phyloP scores from a whole-genome alignment of 371 early-diverging fungal species.

The Circinella umbellata region DNA sequence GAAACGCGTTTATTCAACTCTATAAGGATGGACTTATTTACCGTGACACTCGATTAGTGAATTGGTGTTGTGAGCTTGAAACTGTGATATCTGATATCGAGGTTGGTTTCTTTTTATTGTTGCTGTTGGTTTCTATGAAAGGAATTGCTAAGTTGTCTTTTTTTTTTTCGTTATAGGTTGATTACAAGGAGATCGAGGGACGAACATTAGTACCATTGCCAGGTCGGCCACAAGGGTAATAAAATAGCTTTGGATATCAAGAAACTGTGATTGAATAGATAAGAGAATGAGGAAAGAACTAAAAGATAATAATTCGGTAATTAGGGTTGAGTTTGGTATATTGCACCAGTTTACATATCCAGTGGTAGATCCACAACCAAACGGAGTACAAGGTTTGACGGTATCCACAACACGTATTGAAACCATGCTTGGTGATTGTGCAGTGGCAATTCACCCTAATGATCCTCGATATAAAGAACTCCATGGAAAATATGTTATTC shows the following conservation, averaged over 20 bases:
- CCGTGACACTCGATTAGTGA: slow-evolving; percentile 89
- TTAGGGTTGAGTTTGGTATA: slow-evolving; percentile 83
- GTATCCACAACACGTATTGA: slow-evolving; percentile 99
- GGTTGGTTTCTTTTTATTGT: slow-evolving; percentile 32
- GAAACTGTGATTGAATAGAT: too few species aligned
- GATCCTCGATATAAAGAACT: slow-evolving; percentile 86
- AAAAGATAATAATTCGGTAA: neutral
- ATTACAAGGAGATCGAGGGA: slow-evolving; percentile 69
- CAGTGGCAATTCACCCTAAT: slow-evolving; percentile 93
- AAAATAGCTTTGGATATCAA: neutral
- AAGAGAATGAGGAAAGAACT: slow-evolving; percentile 36
- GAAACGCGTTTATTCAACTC: slow-evolving; percentile 86
- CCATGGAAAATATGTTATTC: slow-evolving; percentile 83
- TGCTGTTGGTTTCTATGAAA: too few species aligned
- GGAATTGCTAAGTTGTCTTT: too few species aligned
- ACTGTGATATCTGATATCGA: slow-evolving; percentile 97
- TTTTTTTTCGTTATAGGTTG: slow-evolving; percentile 45
- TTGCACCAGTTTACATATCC: slow-evolving; percentile 72
- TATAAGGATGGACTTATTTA: slow-evolving; percentile 92
- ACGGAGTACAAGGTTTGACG: slow-evolving; percentile 66
- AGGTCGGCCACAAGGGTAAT: slow-evolving; percentile 71
- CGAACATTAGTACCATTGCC: slow-evolving; percentile 69
- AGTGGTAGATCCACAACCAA: slow-evolving; percentile 56
- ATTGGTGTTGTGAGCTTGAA: slow-evolving; percentile 94
- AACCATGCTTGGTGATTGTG: slow-evolving; percentile 99